phyloP scores from a whole-genome alignment of 495 filamentous ascomycete genomes.

The Clohesyomyces aquaticus region DNA sequence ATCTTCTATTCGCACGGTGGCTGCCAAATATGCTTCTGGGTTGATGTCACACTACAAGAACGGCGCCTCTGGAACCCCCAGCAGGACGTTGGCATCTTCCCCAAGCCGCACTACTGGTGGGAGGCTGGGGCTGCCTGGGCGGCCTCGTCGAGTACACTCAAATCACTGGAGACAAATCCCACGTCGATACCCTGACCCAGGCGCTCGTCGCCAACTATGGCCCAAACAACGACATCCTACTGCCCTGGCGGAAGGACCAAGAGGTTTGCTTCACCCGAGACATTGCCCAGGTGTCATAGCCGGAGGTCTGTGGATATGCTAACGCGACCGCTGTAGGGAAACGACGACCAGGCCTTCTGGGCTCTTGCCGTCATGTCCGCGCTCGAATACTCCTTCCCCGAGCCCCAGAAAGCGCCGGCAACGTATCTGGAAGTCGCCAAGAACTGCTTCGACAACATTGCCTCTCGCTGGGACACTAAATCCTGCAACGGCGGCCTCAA shows the following conservation, averaged over 20 bases:
- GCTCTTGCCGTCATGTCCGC: conserved; percentile 72
- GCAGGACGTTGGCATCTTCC: conserved; percentile 39
- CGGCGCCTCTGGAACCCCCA: conserved; percentile 24
- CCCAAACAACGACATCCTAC: conserved; percentile 46
- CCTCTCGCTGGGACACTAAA: conserved; percentile 53
- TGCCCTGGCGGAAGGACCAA: conserved; percentile 35
- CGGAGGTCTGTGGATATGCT: conserved; percentile 21
- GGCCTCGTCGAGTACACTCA: conserved; percentile 40
- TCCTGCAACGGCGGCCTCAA: conserved; percentile 58
- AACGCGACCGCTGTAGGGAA: conserved; percentile 50
- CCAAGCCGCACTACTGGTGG: conserved; percentile 52
- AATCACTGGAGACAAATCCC: conserved; percentile 44
- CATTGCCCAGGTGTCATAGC: too few species aligned
- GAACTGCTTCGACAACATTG: conserved; percentile 48
- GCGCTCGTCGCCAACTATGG: conserved; percentile 48
- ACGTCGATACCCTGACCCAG: conserved; percentile 42
- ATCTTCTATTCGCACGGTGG: conserved; percentile 55
- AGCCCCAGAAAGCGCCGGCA: conserved; percentile 56
- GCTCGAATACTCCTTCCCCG: conserved; percentile 72
- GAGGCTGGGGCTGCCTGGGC: conserved; percentile 45
- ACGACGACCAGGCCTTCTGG: conserved; percentile 85
- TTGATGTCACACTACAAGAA: conserved; percentile 52
- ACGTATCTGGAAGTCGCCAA: conserved; percentile 63
- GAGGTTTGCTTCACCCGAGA: conserved; percentile 30
- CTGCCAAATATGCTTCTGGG: conserved; percentile 54